These are phyloP conservation scores for Viridothelium virens DNA, from an alignment of 495 filamentous ascomycete species.

Conservation along the genomic window DNA sequence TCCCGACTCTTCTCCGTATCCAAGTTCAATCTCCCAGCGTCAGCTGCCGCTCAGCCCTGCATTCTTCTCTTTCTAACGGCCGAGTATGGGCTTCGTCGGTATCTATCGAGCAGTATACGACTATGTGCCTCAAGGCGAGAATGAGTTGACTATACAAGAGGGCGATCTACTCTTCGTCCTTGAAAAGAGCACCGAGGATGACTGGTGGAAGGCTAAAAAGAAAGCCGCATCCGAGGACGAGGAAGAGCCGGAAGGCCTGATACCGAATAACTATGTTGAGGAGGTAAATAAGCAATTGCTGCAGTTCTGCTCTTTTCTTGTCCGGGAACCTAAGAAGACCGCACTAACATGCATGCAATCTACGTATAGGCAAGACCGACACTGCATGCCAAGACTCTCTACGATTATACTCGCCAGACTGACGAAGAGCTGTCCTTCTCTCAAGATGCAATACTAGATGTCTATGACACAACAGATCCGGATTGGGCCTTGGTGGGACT, in stretches of 20 bases:
- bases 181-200: constrained; percentile 82
- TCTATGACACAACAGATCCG: constrained; percentile 85
- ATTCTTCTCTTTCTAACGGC: background rate
- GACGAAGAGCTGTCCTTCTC: constrained; percentile 96
- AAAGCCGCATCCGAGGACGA: constrained; percentile 85
- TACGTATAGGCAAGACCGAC: constrained; percentile 43
- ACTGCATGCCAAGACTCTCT: constrained; percentile 73
- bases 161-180: constrained; percentile 89
- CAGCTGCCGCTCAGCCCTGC: background rate
- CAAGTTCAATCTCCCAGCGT: constrained; percentile 2
- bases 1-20: constrained; percentile 4
- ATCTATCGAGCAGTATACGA: constrained; percentile 90
- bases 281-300: constrained; percentile 57
- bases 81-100: constrained; percentile 69
- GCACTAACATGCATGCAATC: background rate
- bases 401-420: constrained; percentile 93
- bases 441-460: constrained; percentile 74
- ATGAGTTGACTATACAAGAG: constrained; percentile 79
- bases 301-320: background rate
- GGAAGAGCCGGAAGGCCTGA: constrained; percentile 86
- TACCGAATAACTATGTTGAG: constrained; percentile 93
- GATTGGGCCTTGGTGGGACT: constrained; percentile 93
- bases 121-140: constrained; percentile 80
- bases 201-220: constrained; percentile 99
- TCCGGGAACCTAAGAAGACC: background rate